Evolutionary conservation across 2,329 filamentous ascomycete species (phyloP).

Genomic region (Colletotrichum sp.): DNA sequence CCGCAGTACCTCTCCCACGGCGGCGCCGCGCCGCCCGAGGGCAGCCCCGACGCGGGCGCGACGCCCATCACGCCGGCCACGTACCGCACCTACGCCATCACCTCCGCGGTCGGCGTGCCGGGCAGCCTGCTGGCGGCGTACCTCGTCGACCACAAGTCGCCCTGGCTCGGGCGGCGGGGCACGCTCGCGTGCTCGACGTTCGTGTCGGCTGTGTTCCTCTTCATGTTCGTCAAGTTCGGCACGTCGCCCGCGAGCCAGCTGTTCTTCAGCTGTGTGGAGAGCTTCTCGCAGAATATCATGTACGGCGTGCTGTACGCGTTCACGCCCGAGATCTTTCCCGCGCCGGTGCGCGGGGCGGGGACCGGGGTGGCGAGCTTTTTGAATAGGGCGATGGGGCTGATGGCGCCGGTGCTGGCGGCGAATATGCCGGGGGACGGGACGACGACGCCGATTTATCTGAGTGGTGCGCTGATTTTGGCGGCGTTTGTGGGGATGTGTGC

Average conservation of each 20-base stretch:
- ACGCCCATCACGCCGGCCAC: constrained; percentile 49
- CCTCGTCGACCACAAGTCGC: constrained; percentile 68
- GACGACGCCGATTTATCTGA: constrained; percentile 62
- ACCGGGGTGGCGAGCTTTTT: constrained; percentile 75
- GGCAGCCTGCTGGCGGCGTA: constrained; percentile 77
- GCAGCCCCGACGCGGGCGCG: constrained; percentile 27
- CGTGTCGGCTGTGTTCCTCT: constrained; percentile 71
- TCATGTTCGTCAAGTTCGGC: constrained; percentile 68
- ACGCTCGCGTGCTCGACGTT: constrained; percentile 73
- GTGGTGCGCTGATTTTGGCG: constrained; percentile 59
- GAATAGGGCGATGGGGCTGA: constrained; percentile 70
- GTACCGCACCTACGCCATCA: constrained; percentile 86
- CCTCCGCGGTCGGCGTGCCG: constrained; percentile 76
- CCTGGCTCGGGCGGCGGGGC: constrained; percentile 71
- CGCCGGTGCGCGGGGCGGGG: constrained; percentile 73
- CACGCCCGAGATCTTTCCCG: constrained; percentile 78
- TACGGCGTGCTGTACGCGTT: constrained; percentile 80
- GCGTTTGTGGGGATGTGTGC: constrained; percentile 65
- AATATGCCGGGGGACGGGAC: constrained; percentile 63
- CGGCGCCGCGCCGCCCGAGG: constrained; percentile 37
- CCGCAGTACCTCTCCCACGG: constrained; percentile 79
- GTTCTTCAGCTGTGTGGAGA: constrained; percentile 69
- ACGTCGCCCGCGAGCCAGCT: constrained; percentile 63
- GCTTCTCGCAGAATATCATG: constrained; percentile 78
- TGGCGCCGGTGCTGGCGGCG: constrained; percentile 72